phyloP scores from a whole-genome alignment of 2,329 filamentous ascomycete genomes.

The Phyllosticta ampelicida region DNA sequence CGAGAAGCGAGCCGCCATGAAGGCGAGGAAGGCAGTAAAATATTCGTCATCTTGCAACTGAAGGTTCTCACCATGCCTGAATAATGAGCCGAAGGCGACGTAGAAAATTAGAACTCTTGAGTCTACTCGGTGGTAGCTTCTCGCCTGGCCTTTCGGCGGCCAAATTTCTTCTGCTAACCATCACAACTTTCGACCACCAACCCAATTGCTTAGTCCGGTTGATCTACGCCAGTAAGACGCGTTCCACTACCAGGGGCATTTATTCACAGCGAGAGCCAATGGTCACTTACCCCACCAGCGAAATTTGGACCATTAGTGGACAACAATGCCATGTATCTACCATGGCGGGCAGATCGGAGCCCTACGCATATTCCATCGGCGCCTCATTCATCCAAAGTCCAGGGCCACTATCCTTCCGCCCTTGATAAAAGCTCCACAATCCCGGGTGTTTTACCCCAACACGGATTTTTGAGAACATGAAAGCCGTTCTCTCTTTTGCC shows the following conservation, averaged over 20 bases:
- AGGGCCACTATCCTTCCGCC: background rate
- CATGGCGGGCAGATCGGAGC: background rate
- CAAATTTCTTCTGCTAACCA: background rate
- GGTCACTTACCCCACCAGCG: background rate
- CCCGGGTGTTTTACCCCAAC: background rate
- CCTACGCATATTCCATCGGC: background rate
- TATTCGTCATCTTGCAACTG: no score
- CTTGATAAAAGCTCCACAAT: background rate
- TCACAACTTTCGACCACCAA: background rate
- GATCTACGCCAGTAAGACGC: background rate
- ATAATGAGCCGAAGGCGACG: no score
- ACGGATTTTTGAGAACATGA: background rate
- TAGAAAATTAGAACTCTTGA: background rate
- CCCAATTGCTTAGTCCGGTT: background rate
- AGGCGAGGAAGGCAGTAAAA: no score
- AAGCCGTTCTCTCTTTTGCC: background rate
- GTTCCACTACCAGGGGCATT: background rate
- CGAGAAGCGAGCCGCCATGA: background rate
- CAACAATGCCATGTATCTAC: background rate
- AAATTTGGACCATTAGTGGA: background rate
- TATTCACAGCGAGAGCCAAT: background rate
- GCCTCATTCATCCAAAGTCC: background rate
- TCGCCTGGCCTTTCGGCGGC: background rate
- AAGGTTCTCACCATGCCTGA: no score
- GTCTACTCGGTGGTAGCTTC: background rate